phyloP scores from a whole-genome alignment of 78 protist species.

The Pigoraptor vietnamica region DNA sequence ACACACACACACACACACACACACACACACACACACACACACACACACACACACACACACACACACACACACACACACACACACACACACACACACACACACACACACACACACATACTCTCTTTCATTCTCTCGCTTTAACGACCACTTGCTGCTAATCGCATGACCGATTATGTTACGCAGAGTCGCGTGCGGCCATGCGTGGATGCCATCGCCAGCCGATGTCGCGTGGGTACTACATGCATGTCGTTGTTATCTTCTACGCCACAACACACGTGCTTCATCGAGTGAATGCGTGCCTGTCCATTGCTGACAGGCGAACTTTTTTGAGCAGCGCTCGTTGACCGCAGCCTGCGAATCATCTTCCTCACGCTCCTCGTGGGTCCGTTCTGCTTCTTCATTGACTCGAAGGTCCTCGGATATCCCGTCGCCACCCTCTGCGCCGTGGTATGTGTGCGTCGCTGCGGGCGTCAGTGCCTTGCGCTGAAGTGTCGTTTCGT shows the following conservation, averaged over 20 bases:
- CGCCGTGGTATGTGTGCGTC: background rate
- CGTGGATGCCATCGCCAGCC: conserved; percentile 8
- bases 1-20: too few species aligned
- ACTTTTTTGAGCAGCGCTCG: background rate
- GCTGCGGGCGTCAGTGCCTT: background rate
- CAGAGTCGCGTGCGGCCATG: conserved; percentile 4
- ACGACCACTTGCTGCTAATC: too few species aligned
- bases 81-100: too few species aligned
- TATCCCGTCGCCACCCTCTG: background rate
- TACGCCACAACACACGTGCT: background rate
- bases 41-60: too few species aligned
- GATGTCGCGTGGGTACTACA: background rate
- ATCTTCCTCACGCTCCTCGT: background rate
- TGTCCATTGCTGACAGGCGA: too few species aligned
- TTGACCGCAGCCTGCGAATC: background rate
- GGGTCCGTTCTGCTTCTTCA: background rate
- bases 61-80: too few species aligned
- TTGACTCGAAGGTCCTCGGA: background rate
- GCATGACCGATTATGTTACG: too few species aligned
- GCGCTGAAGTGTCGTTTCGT: too few species aligned
- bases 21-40: too few species aligned
- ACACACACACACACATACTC: too few species aligned
- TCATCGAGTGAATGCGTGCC: background rate
- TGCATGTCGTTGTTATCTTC: background rate
- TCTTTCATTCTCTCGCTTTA: too few species aligned